phyloP scores from a whole-genome alignment of 441 rosid genomes.

The Daphne laureola region DNA sequence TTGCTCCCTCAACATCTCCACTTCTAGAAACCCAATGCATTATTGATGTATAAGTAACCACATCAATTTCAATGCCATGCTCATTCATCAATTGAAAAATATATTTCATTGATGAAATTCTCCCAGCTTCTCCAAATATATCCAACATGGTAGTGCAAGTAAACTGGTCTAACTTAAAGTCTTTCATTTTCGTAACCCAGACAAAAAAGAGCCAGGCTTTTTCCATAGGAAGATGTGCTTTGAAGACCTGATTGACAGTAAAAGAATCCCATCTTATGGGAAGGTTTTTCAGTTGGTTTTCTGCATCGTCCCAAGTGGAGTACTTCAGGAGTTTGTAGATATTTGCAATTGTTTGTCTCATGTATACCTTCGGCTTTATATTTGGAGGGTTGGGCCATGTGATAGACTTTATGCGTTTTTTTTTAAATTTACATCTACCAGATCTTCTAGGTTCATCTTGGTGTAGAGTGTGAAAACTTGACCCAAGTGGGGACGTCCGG shows the following conservation, averaged over 20 bases:
- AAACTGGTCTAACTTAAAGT: slow-evolving; percentile 80
- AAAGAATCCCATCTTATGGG: slow-evolving; percentile 70
- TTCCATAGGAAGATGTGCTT: slow-evolving; percentile 89
- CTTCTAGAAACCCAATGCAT: slow-evolving; percentile 72
- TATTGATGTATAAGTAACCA: slow-evolving; percentile 64
- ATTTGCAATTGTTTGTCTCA: slow-evolving; percentile 41
- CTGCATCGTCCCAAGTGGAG: slow-evolving; percentile 74
- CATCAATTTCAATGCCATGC: slow-evolving; percentile 52
- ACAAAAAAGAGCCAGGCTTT: slow-evolving; percentile 86
- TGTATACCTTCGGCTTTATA: slow-evolving; percentile 37
- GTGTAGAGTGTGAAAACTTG: slow-evolving; percentile 15
- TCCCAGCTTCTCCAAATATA: slow-evolving; percentile 85
- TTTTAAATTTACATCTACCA: slow-evolving; percentile 12
- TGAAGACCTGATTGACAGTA: slow-evolving; percentile 65
- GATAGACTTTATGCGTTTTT: slow-evolving; percentile 12
- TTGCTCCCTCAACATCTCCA: slow-evolving; percentile 59
- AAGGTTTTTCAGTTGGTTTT: slow-evolving; percentile 33
- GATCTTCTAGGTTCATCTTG: slow-evolving; percentile 25
- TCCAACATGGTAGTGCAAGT: slow-evolving; percentile 91
- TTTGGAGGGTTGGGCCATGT: background rate
- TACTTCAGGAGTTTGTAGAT: slow-evolving; percentile 59
- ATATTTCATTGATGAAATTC: slow-evolving; percentile 55
- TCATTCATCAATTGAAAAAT: slow-evolving; percentile 59
- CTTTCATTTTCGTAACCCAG: slow-evolving; percentile 49
- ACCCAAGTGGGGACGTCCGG: too few species aligned